Base-by-base conservation (phyloP, 495 filamentous ascomycete species). In the Hyphodiscus hymeniophilus region DNA sequence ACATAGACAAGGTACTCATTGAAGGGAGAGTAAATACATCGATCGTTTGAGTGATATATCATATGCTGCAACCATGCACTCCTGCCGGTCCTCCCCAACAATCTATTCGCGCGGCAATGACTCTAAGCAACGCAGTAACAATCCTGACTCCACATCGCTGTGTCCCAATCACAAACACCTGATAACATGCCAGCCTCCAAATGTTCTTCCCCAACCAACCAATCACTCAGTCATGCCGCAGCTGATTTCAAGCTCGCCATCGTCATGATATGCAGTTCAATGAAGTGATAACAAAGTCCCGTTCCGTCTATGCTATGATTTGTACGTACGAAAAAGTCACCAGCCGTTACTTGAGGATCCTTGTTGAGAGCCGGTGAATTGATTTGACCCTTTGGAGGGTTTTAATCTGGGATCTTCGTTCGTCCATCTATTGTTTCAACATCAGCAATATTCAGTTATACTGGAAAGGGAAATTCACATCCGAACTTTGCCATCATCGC, bases 401-500 rank as follows among this genome's bases (percentile, higher is more conserved):
- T 31, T 50, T 24, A 21, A 26, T 16, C 38, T 33, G 12, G 49
- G 42, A 18, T 41, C 52, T 32, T 50, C 34, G 22, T 55, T 48
- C 17, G 52, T 38, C 50, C 51, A 54, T 54, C 50, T 54, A 26
- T 8, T 21, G 17, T 18, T 21, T 39, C 34, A 38, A n/a, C 3
- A 40, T 50, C 30, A 50, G 42, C 22, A 20, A 36, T 48, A 26
- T 28, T 18, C 7, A 34, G 12, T 4, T 32, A 32, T 10, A 20
- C 0, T 42, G 34, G 18, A 16, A 26, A 4, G n/a, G 35, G 22
- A 11, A 21, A 57, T 80, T 64, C 73, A 95, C 90, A 98, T 94
- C 63, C 85, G 81, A 45, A 97, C 82, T 58, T 77, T 80, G 34
- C 69, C 66, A 58, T 98, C 92, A 61, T 98, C 92, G 3, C 92